Evolutionary conservation across 441 rosid genomes (phyloP).

Genomic region (Populus tomentosa): DNA sequence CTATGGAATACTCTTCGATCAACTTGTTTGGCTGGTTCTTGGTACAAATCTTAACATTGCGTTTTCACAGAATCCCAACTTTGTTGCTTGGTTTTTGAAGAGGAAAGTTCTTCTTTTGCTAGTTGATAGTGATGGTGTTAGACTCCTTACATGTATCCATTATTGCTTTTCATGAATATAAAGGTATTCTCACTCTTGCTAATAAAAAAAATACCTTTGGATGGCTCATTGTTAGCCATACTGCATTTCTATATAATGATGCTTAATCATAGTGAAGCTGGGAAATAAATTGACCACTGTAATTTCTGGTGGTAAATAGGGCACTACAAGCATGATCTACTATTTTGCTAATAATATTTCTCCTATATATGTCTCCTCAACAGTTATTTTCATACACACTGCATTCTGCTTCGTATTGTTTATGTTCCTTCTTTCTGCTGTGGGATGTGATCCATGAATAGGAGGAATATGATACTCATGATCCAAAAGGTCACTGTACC

Average conservation of each 20-base stretch:
- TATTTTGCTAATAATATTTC: background rate
- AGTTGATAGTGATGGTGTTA: no score
- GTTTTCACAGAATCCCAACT: no score
- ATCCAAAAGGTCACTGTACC: conserved; percentile 81
- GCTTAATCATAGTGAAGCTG: background rate
- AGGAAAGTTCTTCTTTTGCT: no score
- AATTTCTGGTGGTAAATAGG: background rate
- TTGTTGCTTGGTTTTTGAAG: no score
- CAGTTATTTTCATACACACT: background rate
- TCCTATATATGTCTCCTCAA: background rate
- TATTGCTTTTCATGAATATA: background rate
- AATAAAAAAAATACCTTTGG: background rate
- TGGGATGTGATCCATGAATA: conserved; percentile 13
- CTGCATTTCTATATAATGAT: background rate
- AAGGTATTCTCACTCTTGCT: background rate
- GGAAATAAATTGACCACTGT: no score
- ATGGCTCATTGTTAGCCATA: background rate
- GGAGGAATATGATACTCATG: conserved; percentile 97
- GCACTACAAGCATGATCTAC: background rate
- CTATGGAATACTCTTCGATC: no score
- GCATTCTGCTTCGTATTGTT: background rate
- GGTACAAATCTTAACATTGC: no score
- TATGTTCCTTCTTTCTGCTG: background rate
- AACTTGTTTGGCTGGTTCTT: no score
- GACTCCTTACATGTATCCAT: background rate